Conservation (phyloP, 1,284 basidiomycete species). For the Fomitopsis palustris region DNA sequence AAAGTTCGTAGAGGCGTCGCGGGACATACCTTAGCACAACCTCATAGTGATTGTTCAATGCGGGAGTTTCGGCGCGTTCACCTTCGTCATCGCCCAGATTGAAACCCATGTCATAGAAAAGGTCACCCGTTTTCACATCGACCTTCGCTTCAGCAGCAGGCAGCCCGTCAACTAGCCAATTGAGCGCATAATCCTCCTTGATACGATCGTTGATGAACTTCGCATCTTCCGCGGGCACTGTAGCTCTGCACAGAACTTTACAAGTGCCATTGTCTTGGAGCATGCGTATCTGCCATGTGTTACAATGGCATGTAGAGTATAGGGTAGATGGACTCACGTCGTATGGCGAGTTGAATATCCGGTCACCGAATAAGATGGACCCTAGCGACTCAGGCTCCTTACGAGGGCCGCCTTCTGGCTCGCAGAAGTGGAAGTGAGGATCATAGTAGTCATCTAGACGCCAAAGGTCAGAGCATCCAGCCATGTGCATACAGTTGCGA, state of each 20-base stretch:
- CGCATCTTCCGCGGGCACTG: conserved; percentile 69
- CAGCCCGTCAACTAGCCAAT: conserved; percentile 93
- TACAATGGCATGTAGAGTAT: neutral
- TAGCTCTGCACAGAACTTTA: conserved; percentile 65
- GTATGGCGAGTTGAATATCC: conserved; percentile 91
- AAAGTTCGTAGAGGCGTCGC: neutral
- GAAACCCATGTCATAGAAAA: conserved; percentile 90
- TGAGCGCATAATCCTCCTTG: conserved; percentile 89
- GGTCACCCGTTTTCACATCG: conserved; percentile 72
- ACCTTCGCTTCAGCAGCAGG: conserved; percentile 91
- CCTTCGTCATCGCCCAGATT: conserved; percentile 69
- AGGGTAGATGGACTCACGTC: conserved; percentile 50
- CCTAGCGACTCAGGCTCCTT: conserved; percentile 88
- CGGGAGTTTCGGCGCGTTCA: conserved; percentile 52
- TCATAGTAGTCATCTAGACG: conserved; percentile 83
- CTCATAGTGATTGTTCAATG: conserved; percentile 92
- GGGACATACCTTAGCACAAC: conserved; percentile 67
- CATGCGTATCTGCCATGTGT: conserved; percentile 66
- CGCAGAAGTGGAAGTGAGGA: conserved; percentile 82
- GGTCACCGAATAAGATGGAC: conserved; percentile 93
- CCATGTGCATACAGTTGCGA: neutral
- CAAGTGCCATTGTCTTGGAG: conserved; percentile 73
- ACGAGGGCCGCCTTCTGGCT: conserved; percentile 72
- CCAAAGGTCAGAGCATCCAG: conserved; percentile 14
- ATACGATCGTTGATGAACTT: conserved; percentile 92